Base-by-base conservation (phyloP, 2,329 filamentous ascomycete species). In the Nigrospora oryzae region DNA sequence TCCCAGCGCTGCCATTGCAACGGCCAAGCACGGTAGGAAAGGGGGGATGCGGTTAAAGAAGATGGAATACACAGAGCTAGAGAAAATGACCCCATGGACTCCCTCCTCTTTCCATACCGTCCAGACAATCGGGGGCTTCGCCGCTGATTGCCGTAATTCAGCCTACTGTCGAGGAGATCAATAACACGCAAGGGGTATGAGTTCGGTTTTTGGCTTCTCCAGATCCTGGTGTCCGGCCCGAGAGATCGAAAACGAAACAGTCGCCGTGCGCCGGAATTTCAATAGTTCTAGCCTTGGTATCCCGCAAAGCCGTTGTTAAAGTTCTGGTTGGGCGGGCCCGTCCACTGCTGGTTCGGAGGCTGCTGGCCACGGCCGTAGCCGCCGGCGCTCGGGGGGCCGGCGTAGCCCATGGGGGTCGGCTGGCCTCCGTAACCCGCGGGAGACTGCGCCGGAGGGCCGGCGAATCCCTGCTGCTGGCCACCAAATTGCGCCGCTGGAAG, bases 281-380 rank as follows among this genome's bases (percentile, higher is more conserved):
- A 37, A 23, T 19, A 16, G 12, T 30, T 43, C 49, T 73, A 83
- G 51, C 76, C 75, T 64, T 82, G 79, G 63, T 83, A 84, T 50
- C 77, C 73, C 52, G 74, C 73, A 60, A 81, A 83, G 47, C 77
- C 79, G 55, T 78, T 80, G 63, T 73, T 74, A 59, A 77, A 81
- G 61, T 74, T 77, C 60, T 80, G 77, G 45, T 70, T 70, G 23
- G 68, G 69, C 42, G 67, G 66, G 42, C 70, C 65, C 59, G 66
- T 63, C 77, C 77, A 79, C 57, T 77, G 75, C 50, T 70, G 62
- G 51, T 75, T 77, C 36, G 76, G 73, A 35, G 71, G 70, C 58
- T 77, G 73, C 55, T 81, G 77, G 52, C 86, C 87, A 61, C 89
- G 87, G 51, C 87, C 88, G 60, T 89, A 95, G 49, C 88, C 88